These are phyloP conservation scores for Pythium graminicola DNA, from an alignment of 352 stramenopile genomes.

Conservation along the genomic window DNA sequence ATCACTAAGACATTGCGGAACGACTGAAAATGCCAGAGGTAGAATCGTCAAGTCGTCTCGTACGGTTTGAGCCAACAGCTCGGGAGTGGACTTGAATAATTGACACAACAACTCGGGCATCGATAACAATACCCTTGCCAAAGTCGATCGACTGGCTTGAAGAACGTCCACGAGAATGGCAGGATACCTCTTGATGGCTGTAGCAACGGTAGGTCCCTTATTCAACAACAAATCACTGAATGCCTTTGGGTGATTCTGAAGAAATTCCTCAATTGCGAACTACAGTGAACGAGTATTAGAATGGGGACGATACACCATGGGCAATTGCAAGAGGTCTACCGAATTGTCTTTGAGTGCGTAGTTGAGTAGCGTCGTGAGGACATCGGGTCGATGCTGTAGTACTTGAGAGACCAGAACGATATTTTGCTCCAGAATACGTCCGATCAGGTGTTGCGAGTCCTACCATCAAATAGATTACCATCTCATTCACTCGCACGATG, in stretches of 20 bases:
- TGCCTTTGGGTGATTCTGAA: slow-evolving; percentile 51
- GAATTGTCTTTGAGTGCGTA: slow-evolving; percentile 59
- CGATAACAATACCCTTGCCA: slow-evolving; percentile 38
- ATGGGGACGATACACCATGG: neutral
- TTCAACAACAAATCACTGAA: slow-evolving; percentile 59
- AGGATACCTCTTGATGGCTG: slow-evolving; percentile 42
- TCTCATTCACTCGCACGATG: no score
- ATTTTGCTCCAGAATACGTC: slow-evolving; percentile 67
- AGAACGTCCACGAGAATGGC: slow-evolving; percentile 53
- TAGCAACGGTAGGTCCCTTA: slow-evolving; percentile 36
- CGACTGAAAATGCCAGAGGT: slow-evolving; percentile 37
- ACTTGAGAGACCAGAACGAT: slow-evolving; percentile 57
- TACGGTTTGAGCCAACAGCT: slow-evolving; percentile 41
- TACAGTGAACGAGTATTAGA: slow-evolving; percentile 11
- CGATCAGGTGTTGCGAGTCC: slow-evolving; percentile 50
- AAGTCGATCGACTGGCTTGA: slow-evolving; percentile 31
- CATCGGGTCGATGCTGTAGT: slow-evolving; percentile 42
- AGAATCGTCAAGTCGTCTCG: slow-evolving; percentile 44
- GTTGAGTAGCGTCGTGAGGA: slow-evolving; percentile 47
- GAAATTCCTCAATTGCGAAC: slow-evolving; percentile 58
- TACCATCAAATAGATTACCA: slow-evolving; percentile 15
- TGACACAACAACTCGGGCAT: slow-evolving; percentile 41
- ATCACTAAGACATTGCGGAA: slow-evolving; percentile 52
- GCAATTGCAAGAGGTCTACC: slow-evolving; percentile 21
- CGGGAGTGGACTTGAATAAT: slow-evolving; percentile 43